Percentiles rank a stretch among this genome's conserved stretches.
These are phyloP conservation scores for Syncephalastrum sp. DNA, from an alignment of 371 early-diverging fungal genomes.

Conservation along the genomic window DNA sequence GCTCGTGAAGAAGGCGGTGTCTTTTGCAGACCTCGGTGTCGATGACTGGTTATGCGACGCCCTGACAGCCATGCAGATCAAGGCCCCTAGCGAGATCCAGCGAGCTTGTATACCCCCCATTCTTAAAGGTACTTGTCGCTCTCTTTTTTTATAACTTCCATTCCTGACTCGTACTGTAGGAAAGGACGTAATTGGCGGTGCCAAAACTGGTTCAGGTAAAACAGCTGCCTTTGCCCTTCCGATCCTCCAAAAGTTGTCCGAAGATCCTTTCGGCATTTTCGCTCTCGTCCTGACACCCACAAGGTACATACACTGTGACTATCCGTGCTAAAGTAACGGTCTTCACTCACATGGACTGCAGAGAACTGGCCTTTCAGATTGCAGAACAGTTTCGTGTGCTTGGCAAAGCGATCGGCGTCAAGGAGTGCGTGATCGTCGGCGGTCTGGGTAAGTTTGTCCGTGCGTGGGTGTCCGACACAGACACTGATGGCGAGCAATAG, in stretches of 20 bases:
- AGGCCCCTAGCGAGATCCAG: slow-evolving; percentile 95
- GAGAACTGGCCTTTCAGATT: slow-evolving; percentile 97
- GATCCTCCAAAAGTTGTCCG: slow-evolving; percentile 89
- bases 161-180: slow-evolving; percentile 40
- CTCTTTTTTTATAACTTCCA: neutral
- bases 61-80: slow-evolving; percentile 78
- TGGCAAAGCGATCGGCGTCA: slow-evolving; percentile 86
- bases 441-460: slow-evolving; percentile 69
- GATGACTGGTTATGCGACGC: slow-evolving; percentile 81
- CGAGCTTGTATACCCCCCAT: slow-evolving; percentile 79
- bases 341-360: slow-evolving; percentile 14
- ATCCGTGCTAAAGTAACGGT: no score
- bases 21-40: slow-evolving; percentile 70
- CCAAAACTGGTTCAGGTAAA: slow-evolving; percentile 99
- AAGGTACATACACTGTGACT: slow-evolving; percentile 45
- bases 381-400: slow-evolving; percentile 94
- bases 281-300: slow-evolving; percentile 97
- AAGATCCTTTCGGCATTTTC: slow-evolving; percentile 94
- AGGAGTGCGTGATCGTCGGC: slow-evolving; percentile 92
- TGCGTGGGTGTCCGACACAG: neutral
- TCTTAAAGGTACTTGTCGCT: slow-evolving; percentile 44
- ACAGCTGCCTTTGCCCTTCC: slow-evolving; percentile 99
- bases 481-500: slow-evolving; percentile 23
- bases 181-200: slow-evolving; percentile 93
- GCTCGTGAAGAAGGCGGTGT: slow-evolving; percentile 10